Percentiles rank a stretch among this genome's conserved stretches.
These are phyloP conservation scores for Mucor racemosus DNA, from an alignment of 371 early-diverging fungal genomes.

Conservation along the genomic window DNA sequence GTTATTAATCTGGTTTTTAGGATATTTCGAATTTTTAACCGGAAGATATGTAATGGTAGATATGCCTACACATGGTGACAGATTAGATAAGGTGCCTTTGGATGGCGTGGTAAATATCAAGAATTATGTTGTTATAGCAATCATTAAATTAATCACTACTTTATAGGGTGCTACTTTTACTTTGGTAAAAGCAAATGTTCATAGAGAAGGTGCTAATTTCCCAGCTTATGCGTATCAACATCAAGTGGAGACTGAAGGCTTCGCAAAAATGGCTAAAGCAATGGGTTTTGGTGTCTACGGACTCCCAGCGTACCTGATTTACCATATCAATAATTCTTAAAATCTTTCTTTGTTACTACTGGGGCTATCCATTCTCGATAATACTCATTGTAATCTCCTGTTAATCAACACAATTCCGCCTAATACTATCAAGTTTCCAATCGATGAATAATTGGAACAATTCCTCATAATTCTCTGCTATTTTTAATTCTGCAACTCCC, in stretches of 20 bases:
- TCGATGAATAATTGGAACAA: background rate
- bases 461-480: background rate
- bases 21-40: conserved; percentile 50
- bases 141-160: background rate
- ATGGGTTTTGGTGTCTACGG: conserved; percentile 57
- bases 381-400: background rate
- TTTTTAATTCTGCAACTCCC: background rate
- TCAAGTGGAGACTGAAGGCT: conserved; percentile 79
- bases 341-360: background rate
- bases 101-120: conserved; percentile 25
- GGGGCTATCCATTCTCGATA: background rate
- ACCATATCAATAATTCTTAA: conserved; percentile 38
- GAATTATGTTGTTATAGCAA: background rate
- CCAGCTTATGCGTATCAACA: conserved; percentile 68
- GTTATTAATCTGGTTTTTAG: background rate
- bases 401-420: background rate
- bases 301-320: conserved; percentile 51
- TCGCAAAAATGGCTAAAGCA: conserved; percentile 76
- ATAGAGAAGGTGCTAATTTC: conserved; percentile 71
- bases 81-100: conserved; percentile 38
- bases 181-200: conserved; percentile 68
- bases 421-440: background rate
- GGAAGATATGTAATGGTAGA: conserved; percentile 50
- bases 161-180: conserved; percentile 49
- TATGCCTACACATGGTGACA: conserved; percentile 47